These are phyloP conservation scores for barley (Hordeum vulgare) DNA, from an alignment of 176 grass and related monocot genomes.

Conservation along the genomic window MorexV3_pseudomolecules_assembly NC_058522.1:301951845-301952344, in stretches of 20 bases:
- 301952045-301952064: neutral
- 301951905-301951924: too few species aligned
- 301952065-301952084: neutral
- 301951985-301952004: neutral
- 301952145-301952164: conserved; percentile 34
- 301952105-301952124: conserved; percentile 6
- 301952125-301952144: conserved; percentile 45
- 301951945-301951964: neutral
- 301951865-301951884: too few species aligned
- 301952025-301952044: neutral
- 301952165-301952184: neutral
- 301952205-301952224: neutral
- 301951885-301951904: too few species aligned
- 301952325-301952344: neutral
- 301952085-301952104: neutral
- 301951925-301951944: too few species aligned
- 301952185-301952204: neutral
- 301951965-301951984: neutral
- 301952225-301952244: neutral
- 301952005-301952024: neutral
- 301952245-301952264: neutral
- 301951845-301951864: neutral
- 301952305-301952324: too few species aligned
- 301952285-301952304: too few species aligned
- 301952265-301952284: too few species aligned